Conservation (phyloP, 2,329 filamentous ascomycete genomes). For the Simplicillium aogashimaense region DNA sequence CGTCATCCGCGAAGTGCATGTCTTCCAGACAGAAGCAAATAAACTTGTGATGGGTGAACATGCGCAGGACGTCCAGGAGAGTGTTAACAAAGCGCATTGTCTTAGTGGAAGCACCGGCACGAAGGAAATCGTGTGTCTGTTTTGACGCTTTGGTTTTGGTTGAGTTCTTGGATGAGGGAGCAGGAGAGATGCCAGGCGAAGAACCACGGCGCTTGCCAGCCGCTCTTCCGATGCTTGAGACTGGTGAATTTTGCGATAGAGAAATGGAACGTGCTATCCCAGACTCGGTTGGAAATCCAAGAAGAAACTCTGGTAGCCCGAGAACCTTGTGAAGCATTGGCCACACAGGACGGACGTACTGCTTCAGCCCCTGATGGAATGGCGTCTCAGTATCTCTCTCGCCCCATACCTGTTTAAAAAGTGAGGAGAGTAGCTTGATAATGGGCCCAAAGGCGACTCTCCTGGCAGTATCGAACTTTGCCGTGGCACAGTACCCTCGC, state of each 20-base stretch:
- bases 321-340: conserved; percentile 52
- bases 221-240: conserved; percentile 17
- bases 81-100: conserved; percentile 75
- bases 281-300: conserved; percentile 35
- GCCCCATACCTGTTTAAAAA: conserved; percentile 59
- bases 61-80: conserved; percentile 73
- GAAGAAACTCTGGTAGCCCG: conserved; percentile 59
- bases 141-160: conserved; percentile 32
- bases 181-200: conserved; percentile 35
- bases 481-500: conserved; percentile 54
- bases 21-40: conserved; percentile 87
- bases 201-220: conserved; percentile 33
- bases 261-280: conserved; percentile 24
- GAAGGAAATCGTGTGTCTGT: conserved; percentile 50
- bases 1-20: conserved; percentile 80
- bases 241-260: conserved; percentile 21
- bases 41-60: conserved; percentile 74
- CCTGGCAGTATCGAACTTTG: conserved; percentile 55
- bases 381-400: conserved; percentile 55
- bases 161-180: conserved; percentile 15
- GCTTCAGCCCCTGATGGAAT: conserved; percentile 51
- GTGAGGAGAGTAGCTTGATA: conserved; percentile 52
- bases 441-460: conserved; percentile 53
- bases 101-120: conserved; percentile 48
- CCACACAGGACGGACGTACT: conserved; percentile 55